Conservation (phyloP, 495 filamentous ascomycete genomes). For the Pyrenula massariospora region DNA sequence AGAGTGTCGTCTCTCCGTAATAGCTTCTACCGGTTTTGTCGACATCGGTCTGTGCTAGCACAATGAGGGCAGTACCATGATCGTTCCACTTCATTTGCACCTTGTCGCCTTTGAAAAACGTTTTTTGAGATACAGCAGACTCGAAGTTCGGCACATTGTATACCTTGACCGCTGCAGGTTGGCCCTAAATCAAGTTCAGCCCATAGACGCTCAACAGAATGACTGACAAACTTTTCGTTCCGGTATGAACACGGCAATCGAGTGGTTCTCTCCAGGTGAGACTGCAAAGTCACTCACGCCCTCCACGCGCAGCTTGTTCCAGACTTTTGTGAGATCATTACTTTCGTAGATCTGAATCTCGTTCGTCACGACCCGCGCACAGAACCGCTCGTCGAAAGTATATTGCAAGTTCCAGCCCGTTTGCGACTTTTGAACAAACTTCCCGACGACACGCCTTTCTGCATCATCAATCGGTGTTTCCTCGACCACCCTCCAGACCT, state of each 20-base stretch:
- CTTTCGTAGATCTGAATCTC: conserved; percentile 95
- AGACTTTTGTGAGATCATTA: conserved; percentile 69
- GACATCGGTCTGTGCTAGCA: conserved; percentile 94
- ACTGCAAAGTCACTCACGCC: conserved; percentile 85
- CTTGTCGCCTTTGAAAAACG: conserved; percentile 97
- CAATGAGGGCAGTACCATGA: conserved; percentile 79
- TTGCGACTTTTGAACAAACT: conserved; percentile 89
- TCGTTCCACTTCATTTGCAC: conserved; percentile 96
- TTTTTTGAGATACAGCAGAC: conserved; percentile 83
- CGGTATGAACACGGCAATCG: conserved; percentile 85
- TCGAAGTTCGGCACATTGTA: conserved; percentile 82
- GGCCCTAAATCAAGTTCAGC: conserved; percentile 43
- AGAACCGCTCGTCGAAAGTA: conserved; percentile 81
- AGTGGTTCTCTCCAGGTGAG: conserved; percentile 75
- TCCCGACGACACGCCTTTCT: conserved; percentile 65
- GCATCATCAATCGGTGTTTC: conserved; percentile 29
- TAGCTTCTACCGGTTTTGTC: conserved; percentile 98
- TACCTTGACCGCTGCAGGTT: conserved; percentile 86
- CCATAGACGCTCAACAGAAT: background rate
- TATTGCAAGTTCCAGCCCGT: conserved; percentile 98
- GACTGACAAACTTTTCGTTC: conserved; percentile 66
- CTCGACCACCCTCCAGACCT: conserved; percentile 79
- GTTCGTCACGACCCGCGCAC: conserved; percentile 88
- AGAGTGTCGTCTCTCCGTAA: conserved; percentile 96
- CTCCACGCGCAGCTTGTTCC: conserved; percentile 90